These are phyloP conservation scores for Penicillium goetzii DNA, from an alignment of 495 filamentous ascomycete species.

Conservation along the genomic window DNA sequence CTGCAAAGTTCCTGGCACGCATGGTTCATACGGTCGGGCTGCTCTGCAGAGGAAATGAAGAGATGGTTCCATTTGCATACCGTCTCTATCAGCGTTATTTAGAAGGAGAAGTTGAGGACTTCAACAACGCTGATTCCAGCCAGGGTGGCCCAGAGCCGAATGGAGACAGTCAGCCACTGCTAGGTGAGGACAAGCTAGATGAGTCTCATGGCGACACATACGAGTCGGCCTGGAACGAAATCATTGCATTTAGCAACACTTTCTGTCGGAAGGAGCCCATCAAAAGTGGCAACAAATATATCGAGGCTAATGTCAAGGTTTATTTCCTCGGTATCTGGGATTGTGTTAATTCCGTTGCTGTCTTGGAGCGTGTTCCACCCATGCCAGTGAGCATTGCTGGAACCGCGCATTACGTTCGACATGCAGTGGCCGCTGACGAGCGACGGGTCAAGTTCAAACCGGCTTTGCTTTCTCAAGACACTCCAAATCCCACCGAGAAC, in stretches of 20 bases:
- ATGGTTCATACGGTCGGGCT: not conserved
- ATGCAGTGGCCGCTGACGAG: conserved; percentile 52
- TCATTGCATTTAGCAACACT: not conserved
- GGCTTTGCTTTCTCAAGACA: conserved; percentile 20
- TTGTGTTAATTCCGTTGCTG: not conserved
- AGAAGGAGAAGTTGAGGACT: not conserved
- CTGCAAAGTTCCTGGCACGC: not conserved
- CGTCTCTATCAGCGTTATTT: not conserved
- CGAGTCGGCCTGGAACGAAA: not conserved
- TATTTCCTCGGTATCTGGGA: conserved; percentile 5
- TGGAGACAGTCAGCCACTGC: not conserved
- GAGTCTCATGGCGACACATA: not conserved
- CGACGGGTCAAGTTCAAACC: conserved; percentile 49
- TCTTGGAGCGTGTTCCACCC: conserved; percentile 6
- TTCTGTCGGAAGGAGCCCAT: not conserved
- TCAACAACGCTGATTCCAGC: not conserved
- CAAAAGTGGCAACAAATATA: not conserved
- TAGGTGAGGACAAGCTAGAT: not conserved
- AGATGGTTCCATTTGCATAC: conserved; percentile 2
- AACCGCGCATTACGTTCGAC: conserved; percentile 24
- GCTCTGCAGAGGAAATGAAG: not conserved
- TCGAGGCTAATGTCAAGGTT: not conserved
- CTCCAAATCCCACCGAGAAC: conserved; percentile 19
- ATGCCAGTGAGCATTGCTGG: conserved; percentile 31
- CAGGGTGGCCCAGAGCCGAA: not conserved